phyloP scores from a whole-genome alignment of 345 rosid species.

The Linum lewisii region DNA sequence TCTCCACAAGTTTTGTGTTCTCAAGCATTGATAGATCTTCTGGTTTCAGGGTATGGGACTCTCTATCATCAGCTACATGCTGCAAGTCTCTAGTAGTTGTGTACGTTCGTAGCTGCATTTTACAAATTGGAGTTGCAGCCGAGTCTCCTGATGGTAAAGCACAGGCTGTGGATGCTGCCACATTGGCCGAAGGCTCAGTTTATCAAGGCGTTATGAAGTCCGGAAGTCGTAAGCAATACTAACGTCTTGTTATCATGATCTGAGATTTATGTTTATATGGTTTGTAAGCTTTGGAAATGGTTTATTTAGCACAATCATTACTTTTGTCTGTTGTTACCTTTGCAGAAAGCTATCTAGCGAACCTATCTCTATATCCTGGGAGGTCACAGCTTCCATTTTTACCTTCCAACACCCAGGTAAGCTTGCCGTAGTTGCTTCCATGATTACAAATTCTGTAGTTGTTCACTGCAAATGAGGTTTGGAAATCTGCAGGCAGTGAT shows the following conservation, averaged over 20 bases:
- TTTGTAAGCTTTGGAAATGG: not conserved
- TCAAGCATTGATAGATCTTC: not conserved
- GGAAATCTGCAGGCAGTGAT: slow-evolving; percentile 58
- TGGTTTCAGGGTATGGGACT: slow-evolving; percentile 68
- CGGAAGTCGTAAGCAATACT: slow-evolving; percentile 49
- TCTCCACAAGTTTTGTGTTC: not conserved
- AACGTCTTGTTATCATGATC: slow-evolving; percentile 1
- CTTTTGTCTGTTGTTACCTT: not conserved
- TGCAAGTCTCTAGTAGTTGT: slow-evolving; percentile 63
- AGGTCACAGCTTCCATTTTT: slow-evolving; percentile 80
- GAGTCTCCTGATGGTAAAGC: slow-evolving; percentile 32
- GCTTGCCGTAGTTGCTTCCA: not conserved
- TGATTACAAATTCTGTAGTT: not conserved
- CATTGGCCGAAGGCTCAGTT: slow-evolving; percentile 61
- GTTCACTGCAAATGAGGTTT: not conserved
- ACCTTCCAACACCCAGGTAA: slow-evolving; percentile 75
- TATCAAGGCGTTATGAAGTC: slow-evolving; percentile 59
- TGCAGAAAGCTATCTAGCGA: slow-evolving; percentile 87
- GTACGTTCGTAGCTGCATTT: slow-evolving; percentile 43
- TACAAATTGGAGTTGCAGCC: slow-evolving; percentile 77
- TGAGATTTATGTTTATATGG: not conserved
- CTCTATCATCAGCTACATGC: slow-evolving; percentile 56
- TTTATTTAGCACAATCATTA: slow-evolving; percentile 1
- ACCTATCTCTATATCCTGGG: slow-evolving; percentile 83
- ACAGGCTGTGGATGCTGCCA: slow-evolving; percentile 39